A percentile compares a stretch with the other conserved stretches of the same genome.
Evolutionary conservation across 768 basidiomycete genomes (phyloP).

Genomic region (Cystofilobasidium capitatum): DNA sequence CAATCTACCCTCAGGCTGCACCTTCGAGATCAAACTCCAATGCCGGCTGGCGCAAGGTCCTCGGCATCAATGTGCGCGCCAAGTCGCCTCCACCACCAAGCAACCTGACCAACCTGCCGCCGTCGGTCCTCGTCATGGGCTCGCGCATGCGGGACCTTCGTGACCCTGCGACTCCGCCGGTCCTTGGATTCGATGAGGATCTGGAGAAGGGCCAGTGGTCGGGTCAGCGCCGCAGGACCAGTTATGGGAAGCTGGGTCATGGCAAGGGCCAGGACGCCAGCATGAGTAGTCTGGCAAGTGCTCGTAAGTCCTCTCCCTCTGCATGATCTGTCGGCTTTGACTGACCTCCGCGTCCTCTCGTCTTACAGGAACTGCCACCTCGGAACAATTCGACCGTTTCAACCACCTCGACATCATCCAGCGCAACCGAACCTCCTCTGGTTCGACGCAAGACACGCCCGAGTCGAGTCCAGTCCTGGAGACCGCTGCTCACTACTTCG

Average conservation of each 20-base stretch:
- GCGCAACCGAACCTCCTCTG: slow-evolving; percentile 17
- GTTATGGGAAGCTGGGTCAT: too few species aligned
- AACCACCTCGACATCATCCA: slow-evolving; percentile 20
- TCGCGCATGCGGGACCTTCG: slow-evolving; percentile 5
- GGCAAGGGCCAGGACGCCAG: slow-evolving; percentile 12
- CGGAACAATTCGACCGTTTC: slow-evolving; percentile 12
- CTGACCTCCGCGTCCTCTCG: neutral
- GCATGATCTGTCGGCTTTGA: neutral
- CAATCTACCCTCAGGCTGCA: neutral
- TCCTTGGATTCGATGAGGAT: slow-evolving; percentile 11
- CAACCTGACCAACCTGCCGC: neutral
- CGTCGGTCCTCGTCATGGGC: neutral
- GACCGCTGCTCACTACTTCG: neutral
- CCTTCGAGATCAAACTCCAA: neutral
- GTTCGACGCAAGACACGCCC: slow-evolving; percentile 9
- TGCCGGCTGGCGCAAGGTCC: slow-evolving; percentile 11
- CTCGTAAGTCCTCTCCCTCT: neutral
- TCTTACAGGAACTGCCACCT: slow-evolving; percentile 16
- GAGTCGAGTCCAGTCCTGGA: slow-evolving; percentile 1
- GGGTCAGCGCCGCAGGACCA: too few species aligned
- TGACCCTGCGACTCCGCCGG: slow-evolving; percentile 15
- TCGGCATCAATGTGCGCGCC: slow-evolving; percentile 5
- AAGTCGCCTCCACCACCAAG: slow-evolving; percentile 11
- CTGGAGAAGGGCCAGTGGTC: slow-evolving; percentile 1
- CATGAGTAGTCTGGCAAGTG: slow-evolving; percentile 13